Conservation (phyloP, 345 rosid species). For the Psidium friedrichsthalianum region DNA sequence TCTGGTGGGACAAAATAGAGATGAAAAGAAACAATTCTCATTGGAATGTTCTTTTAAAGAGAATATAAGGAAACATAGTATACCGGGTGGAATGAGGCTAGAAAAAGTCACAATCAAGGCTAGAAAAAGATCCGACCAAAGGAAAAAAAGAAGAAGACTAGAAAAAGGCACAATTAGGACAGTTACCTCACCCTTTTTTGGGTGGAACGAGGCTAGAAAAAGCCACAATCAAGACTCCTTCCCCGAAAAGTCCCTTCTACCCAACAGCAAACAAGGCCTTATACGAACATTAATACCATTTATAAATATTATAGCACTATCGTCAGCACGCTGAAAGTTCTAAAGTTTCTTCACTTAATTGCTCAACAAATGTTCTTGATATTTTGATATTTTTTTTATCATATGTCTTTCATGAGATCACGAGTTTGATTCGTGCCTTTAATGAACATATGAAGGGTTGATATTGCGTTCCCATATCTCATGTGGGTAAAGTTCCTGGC, state of each 20-base stretch:
- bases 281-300: background rate
- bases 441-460: background rate
- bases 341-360: background rate
- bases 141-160: too few relatives aligned
- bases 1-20: too few relatives aligned
- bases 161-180: too few relatives aligned
- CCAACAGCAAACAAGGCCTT: background rate
- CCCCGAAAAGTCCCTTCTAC: background rate
- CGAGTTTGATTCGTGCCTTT: background rate
- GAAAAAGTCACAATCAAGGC: too few relatives aligned
- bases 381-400: background rate
- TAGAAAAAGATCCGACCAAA: too few relatives aligned
- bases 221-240: background rate
- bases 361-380: background rate
- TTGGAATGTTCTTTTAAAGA: too few relatives aligned
- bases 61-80: too few relatives aligned
- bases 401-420: background rate
- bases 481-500: background rate
- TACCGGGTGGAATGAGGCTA: too few relatives aligned
- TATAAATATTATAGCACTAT: background rate
- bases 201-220: background rate
- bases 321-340: background rate
- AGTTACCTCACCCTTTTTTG: too few relatives aligned
- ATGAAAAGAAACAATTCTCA: too few relatives aligned
- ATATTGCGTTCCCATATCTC: background rate